Conservation (phyloP, 2,329 filamentous ascomycete species). For the Macroventuria anomochaeta region DNA sequence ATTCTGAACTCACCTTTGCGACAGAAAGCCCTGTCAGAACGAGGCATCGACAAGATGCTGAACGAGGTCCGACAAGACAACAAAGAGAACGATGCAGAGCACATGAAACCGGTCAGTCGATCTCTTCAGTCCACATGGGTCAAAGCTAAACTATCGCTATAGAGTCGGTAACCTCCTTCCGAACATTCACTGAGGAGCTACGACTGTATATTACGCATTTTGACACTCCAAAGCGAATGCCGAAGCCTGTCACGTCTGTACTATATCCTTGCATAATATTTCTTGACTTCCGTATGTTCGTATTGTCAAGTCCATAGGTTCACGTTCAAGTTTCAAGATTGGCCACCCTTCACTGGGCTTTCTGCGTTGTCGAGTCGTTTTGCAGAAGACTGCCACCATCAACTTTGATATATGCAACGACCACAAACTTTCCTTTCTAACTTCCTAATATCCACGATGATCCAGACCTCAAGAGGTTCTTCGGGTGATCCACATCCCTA, state of each 20-base stretch:
- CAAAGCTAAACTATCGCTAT: not conserved
- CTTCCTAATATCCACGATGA: not conserved
- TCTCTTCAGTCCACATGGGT: too few species aligned
- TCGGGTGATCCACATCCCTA: conserved; percentile 1
- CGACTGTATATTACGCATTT: not conserved
- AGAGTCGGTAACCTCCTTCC: conserved; percentile 1
- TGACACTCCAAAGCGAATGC: not conserved
- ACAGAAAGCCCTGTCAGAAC: conserved; percentile 83
- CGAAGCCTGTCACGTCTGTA: not conserved
- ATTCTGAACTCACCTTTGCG: conserved; percentile 11
- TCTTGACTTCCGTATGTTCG: too few species aligned
- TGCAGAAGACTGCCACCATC: not conserved
- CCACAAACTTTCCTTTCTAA: not conserved
- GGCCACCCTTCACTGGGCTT: too few species aligned
- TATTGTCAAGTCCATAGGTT: too few species aligned
- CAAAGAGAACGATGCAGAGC: conserved; percentile 80
- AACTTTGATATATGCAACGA: not conserved
- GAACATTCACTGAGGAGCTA: too few species aligned
- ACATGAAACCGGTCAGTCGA: conserved; percentile 56
- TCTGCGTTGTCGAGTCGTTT: not conserved
- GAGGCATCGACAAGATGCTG: conserved; percentile 91
- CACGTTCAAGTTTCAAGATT: too few species aligned
- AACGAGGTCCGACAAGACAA: conserved; percentile 90
- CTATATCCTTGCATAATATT: not conserved
- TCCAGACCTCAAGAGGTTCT: not conserved